These are phyloP conservation scores for Helotiales sp. DNA, from an alignment of 2,329 filamentous ascomycete species.

Conservation along the genomic window DNA sequence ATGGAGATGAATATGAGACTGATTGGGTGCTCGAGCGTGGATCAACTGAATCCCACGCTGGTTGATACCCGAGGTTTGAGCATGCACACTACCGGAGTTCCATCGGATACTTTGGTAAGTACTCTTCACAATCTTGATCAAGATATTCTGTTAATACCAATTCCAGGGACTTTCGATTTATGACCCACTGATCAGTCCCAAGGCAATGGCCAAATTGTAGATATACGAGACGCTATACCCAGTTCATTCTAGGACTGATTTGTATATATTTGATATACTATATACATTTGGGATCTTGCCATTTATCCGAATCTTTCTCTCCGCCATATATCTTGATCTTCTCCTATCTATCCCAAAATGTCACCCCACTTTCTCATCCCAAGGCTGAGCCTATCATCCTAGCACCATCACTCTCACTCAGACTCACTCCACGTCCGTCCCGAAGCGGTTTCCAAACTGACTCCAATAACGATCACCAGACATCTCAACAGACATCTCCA, in stretches of 20 bases:
- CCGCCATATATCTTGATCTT: not conserved
- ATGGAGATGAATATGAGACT: slow-evolving; percentile 99
- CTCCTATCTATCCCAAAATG: not conserved
- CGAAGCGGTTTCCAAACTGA: not conserved
- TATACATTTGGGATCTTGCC: not conserved
- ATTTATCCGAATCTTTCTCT: not conserved
- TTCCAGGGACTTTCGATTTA: slow-evolving; percentile 40
- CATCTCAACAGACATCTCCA: not conserved
- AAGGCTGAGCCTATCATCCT: slow-evolving; percentile 12
- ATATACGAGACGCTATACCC: slow-evolving; percentile 5
- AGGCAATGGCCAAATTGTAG: slow-evolving; percentile 54
- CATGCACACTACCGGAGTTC: slow-evolving; percentile 62
- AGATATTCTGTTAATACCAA: slow-evolving; percentile 17
- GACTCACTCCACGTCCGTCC: not conserved
- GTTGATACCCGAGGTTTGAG: slow-evolving; percentile 77
- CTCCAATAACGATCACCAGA: slow-evolving; percentile 2
- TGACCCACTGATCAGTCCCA: slow-evolving; percentile 55
- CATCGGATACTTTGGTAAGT: slow-evolving; percentile 60
- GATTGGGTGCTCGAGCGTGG: slow-evolving; percentile 77
- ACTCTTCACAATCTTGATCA: slow-evolving; percentile 11
- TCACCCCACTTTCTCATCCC: not conserved
- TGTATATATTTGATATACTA: slow-evolving; percentile 23
- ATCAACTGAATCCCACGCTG: slow-evolving; percentile 79
- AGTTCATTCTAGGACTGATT: slow-evolving; percentile 9
- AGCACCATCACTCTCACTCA: slow-evolving; percentile 2